Evolutionary conservation across 306 rosid genomes (phyloP).

Genomic region (Heteromeles arbutifolia): DNA sequence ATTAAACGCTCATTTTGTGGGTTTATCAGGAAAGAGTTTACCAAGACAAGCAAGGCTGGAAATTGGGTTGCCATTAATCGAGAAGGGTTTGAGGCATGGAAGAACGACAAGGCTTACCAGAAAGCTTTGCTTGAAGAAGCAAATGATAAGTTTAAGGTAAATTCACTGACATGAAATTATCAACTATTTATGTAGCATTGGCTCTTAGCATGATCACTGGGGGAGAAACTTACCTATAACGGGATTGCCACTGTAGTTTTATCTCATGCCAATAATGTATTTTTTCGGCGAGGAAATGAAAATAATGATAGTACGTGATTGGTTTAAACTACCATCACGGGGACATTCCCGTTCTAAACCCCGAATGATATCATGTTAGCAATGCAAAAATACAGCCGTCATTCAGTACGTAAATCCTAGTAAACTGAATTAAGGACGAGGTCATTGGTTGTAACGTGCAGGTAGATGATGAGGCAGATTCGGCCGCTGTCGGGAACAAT

Average conservation of each 20-base stretch:
- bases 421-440: too few species aligned
- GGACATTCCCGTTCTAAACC: too few species aligned
- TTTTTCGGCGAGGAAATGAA: too few species aligned
- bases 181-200: neutral
- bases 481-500: slow-evolving; percentile 23
- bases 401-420: too few species aligned
- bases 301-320: too few species aligned
- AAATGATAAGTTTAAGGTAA: slow-evolving; percentile 32
- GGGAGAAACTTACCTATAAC: too few species aligned
- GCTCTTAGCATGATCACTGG: too few species aligned
- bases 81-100: slow-evolving; percentile 50
- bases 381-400: too few species aligned
- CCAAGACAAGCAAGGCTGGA: slow-evolving; percentile 3
- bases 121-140: slow-evolving; percentile 33
- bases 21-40: slow-evolving; percentile 39
- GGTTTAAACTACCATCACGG: neutral
- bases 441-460: neutral
- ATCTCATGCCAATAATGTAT: too few species aligned
- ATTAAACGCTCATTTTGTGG: neutral
- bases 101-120: slow-evolving; percentile 23
- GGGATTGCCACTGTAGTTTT: too few species aligned
- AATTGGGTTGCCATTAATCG: slow-evolving; percentile 28
- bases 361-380: too few species aligned
- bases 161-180: neutral
- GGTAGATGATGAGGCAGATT: slow-evolving; percentile 55